A percentile compares a stretch with the other conserved stretches of the same genome.
Evolutionary conservation across 2,329 filamentous ascomycete species (phyloP).

Genomic region (Colletotrichum sp.): DNA sequence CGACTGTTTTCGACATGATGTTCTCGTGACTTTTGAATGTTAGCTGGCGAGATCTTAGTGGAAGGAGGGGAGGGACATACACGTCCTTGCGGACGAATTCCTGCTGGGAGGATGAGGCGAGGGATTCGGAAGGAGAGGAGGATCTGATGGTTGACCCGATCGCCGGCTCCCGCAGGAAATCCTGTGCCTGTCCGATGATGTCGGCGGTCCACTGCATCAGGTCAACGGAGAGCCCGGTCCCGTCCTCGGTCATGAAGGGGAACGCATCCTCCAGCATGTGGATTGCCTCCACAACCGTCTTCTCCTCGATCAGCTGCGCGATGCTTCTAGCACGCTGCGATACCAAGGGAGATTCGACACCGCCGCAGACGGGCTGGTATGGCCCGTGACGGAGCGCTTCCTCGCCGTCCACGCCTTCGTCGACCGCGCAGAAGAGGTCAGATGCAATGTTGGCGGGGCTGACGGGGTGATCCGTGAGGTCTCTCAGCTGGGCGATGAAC

Average conservation of each 20-base stretch:
- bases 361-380: background rate
- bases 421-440: background rate
- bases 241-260: background rate
- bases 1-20: background rate
- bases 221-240: background rate
- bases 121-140: background rate
- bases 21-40: background rate
- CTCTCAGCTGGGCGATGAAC: conserved; percentile 32
- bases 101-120: background rate
- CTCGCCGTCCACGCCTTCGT: background rate
- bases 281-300: conserved; percentile 6
- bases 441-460: background rate
- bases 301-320: background rate
- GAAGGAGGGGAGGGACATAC: background rate
- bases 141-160: background rate
- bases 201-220: background rate
- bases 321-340: background rate
- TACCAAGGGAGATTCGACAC: background rate
- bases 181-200: background rate
- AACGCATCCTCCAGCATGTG: background rate
- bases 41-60: background rate
- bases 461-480: background rate
- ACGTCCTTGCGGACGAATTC: conserved; percentile 5
- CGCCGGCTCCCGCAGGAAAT: background rate
- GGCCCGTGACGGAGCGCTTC: conserved; percentile 2